Evolutionary conservation across 768 basidiomycete genomes (phyloP).

Genomic region (Psilocybe tampanensis): DNA sequence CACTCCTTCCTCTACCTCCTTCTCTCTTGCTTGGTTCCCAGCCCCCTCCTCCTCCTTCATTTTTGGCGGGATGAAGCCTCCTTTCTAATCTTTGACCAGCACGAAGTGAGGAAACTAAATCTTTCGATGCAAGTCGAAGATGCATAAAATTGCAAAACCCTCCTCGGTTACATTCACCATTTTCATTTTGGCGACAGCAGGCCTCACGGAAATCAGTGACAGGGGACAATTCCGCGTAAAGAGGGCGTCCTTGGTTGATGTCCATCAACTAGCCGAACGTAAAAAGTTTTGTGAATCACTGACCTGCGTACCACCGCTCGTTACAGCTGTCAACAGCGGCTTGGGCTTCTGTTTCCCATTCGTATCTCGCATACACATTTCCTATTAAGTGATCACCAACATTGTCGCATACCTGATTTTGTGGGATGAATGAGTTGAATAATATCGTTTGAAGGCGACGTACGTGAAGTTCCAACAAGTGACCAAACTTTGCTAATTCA

Average conservation of each 20-base stretch:
- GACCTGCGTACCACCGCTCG: slow-evolving; percentile 97
- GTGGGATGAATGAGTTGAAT: slow-evolving; percentile 5
- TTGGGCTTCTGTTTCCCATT: slow-evolving; percentile 98
- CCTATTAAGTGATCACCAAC: slow-evolving; percentile 99
- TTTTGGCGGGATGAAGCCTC: slow-evolving; percentile 68
- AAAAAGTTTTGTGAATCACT: slow-evolving; percentile 25
- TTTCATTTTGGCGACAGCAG: slow-evolving; percentile 98
- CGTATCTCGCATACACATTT: slow-evolving; percentile 96
- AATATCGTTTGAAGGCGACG: slow-evolving; percentile 29
- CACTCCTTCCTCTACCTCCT: slow-evolving; percentile 68
- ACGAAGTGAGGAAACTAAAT: slow-evolving; percentile 76
- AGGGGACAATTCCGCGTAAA: slow-evolving; percentile 96
- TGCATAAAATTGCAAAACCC: slow-evolving; percentile 99
- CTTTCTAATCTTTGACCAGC: slow-evolving; percentile 86
- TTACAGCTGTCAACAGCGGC: slow-evolving; percentile 91
- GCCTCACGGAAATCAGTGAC: slow-evolving; percentile 99
- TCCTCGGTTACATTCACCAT: slow-evolving; percentile 97
- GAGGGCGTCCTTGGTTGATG: slow-evolving; percentile 71
- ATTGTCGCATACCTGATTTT: slow-evolving; percentile 89
- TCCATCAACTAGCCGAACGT: slow-evolving; percentile 5
- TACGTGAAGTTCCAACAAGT: slow-evolving; percentile 93
- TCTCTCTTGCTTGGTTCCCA: slow-evolving; percentile 84
- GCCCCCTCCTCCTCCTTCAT: slow-evolving; percentile 68
- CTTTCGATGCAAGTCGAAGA: slow-evolving; percentile 83
- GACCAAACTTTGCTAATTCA: slow-evolving; percentile 93